phyloP scores from a whole-genome alignment of 257 asterid species.

The Primulina huaijiensis region DNA sequence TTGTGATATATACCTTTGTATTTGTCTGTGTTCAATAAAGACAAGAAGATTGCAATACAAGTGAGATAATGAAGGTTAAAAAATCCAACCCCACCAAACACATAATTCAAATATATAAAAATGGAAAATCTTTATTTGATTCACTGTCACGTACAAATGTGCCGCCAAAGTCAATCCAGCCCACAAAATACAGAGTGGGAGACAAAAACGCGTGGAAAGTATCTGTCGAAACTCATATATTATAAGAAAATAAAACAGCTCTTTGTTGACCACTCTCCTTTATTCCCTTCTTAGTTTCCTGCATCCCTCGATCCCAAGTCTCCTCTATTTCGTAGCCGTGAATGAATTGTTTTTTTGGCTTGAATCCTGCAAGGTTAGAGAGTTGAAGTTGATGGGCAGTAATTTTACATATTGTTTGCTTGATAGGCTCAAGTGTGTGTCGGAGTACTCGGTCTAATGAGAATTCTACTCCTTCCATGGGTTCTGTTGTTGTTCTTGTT shows the following conservation, averaged over 20 bases:
- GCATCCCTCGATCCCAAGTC: slow-evolving; percentile 19
- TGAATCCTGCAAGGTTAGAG: not conserved
- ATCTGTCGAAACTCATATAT: not conserved
- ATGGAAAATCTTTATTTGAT: not conserved
- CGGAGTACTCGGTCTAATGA: slow-evolving; percentile 43
- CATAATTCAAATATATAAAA: no score
- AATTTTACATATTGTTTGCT: slow-evolving; percentile 18
- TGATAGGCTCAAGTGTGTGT: slow-evolving; percentile 31
- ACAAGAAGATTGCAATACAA: no score
- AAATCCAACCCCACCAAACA: no score
- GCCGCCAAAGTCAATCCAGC: slow-evolving; percentile 30
- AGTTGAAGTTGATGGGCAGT: slow-evolving; percentile 31
- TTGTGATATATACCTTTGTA: no score
- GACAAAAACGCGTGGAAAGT: slow-evolving; percentile 38
- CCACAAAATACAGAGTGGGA: slow-evolving; percentile 26
- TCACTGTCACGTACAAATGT: not conserved
- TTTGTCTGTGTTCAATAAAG: no score
- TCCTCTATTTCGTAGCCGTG: slow-evolving; percentile 12
- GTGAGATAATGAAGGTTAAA: no score
- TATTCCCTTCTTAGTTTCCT: not conserved
- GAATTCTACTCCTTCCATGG: slow-evolving; percentile 36
- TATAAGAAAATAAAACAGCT: not conserved
- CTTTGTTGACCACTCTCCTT: slow-evolving; percentile 21
- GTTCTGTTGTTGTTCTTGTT: slow-evolving; percentile 34
- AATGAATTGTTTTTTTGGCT: not conserved